Conservation (phyloP, 2,329 filamentous ascomycete genomes). For the Exserohilum rostratum region DNA sequence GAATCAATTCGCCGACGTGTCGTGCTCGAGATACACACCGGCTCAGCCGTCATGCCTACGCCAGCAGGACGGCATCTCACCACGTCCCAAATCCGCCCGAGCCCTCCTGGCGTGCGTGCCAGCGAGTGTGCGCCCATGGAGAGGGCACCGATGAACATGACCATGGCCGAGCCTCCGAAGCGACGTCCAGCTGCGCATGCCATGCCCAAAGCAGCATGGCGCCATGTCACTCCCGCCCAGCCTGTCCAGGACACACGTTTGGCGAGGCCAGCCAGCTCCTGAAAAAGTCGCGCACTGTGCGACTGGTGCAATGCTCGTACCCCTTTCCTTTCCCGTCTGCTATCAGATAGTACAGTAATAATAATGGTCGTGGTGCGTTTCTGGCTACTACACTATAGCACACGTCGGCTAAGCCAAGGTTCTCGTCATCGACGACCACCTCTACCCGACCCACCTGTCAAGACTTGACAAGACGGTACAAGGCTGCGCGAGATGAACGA, state of each 20-base stretch:
- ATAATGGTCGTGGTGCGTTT: too few species aligned
- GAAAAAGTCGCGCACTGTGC: conserved; percentile 16
- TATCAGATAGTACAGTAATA: too few species aligned
- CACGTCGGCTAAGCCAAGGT: too few species aligned
- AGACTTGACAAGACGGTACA: not conserved
- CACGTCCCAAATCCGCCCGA: conserved; percentile 28
- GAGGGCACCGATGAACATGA: conserved; percentile 19
- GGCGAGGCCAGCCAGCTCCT: not conserved
- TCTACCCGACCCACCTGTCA: too few species aligned
- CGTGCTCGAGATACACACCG: conserved; percentile 26
- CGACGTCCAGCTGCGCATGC: conserved; percentile 8
- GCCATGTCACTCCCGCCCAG: conserved; percentile 18
- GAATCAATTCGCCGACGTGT: conserved; percentile 39
- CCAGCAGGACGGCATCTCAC: conserved; percentile 25
- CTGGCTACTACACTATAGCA: too few species aligned
- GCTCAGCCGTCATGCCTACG: conserved; percentile 26
- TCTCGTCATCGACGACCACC: too few species aligned
- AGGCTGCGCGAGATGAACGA: conserved; percentile 2
- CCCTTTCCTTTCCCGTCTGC: too few species aligned
- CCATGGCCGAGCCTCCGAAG: conserved; percentile 5
- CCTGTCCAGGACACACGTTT: conserved; percentile 10
- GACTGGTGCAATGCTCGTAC: conserved; percentile 6
- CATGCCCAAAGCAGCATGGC: conserved; percentile 15
- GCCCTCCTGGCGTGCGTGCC: conserved; percentile 16
- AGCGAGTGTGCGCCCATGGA: conserved; percentile 36